phyloP scores from a whole-genome alignment of 768 basidiomycete species.

The Mycena metata region DNA sequence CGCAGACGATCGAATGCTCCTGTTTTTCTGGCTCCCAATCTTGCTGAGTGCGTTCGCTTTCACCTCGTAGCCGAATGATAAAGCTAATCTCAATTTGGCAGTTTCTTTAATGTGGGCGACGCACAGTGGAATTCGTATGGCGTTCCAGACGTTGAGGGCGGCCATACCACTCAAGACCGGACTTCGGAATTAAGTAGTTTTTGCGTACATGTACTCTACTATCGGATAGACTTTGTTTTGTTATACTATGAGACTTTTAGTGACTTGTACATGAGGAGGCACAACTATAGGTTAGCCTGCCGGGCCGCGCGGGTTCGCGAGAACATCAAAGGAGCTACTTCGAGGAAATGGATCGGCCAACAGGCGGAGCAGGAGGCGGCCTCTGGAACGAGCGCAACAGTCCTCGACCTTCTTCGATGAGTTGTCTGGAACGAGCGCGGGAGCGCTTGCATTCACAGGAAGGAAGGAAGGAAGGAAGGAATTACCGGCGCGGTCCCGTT shows the following conservation, averaged over 20 bases:
- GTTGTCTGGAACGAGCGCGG: too few relatives aligned
- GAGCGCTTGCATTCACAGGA: too few relatives aligned
- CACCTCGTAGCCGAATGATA: constrained; percentile 5
- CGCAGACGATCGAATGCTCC: constrained; percentile 86
- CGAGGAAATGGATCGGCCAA: too few relatives aligned
- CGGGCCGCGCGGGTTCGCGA: too few relatives aligned
- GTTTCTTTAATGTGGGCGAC: constrained; percentile 76
- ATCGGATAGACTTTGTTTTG: constrained; percentile 20
- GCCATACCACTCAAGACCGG: constrained; percentile 61
- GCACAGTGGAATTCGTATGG: constrained; percentile 67
- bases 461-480: too few relatives aligned
- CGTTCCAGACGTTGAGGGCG: constrained; percentile 62
- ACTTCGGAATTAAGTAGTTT: constrained; percentile 48
- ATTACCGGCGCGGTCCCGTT: too few relatives aligned
- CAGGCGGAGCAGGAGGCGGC: too few relatives aligned
- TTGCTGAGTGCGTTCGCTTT: constrained; percentile 71
- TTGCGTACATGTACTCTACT: constrained; percentile 27
- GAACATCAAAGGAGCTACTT: too few relatives aligned
- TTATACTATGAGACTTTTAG: constrained; percentile 4
- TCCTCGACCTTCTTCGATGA: too few relatives aligned
- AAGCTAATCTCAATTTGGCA: constrained; percentile 41
- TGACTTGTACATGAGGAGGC: too few relatives aligned
- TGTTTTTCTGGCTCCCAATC: constrained; percentile 90
- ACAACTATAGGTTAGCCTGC: too few relatives aligned
- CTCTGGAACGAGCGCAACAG: too few relatives aligned